Conservation (phyloP, 768 basidiomycete species). For the Macrolepiota fuliginosa region DNA sequence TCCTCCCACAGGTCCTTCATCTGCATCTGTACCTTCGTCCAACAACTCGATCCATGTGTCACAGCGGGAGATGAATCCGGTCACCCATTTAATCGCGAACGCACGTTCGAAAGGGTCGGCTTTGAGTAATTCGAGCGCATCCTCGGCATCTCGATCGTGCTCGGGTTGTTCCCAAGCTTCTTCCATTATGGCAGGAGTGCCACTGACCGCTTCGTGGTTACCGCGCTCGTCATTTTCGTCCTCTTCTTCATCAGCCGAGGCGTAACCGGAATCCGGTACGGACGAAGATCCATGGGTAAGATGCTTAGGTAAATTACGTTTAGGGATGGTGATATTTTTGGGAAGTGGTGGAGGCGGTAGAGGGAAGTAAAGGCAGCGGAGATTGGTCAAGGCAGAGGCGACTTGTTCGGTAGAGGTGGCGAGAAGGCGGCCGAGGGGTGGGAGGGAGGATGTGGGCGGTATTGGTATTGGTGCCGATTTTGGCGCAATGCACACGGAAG, state of each 20-base stretch:
- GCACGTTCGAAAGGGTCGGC: constrained; percentile 65
- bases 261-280: constrained; percentile 76
- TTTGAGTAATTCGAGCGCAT: constrained; percentile 45
- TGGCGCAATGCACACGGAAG: background rate
- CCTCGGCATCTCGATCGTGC: constrained; percentile 19
- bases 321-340: constrained; percentile 26
- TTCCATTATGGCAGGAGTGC: constrained; percentile 1
- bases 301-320: constrained; percentile 23
- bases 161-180: constrained; percentile 15
- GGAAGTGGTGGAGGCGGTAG: constrained; percentile 24
- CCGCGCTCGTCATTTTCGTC: constrained; percentile 40
- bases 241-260: constrained; percentile 66
- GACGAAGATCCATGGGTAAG: constrained; percentile 35
- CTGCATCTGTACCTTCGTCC: background rate
- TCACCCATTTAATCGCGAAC: constrained; percentile 74
- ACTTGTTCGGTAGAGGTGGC: constrained; percentile 36
- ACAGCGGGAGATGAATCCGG: constrained; percentile 61
- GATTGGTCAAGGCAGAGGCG: constrained; percentile 39
- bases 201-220: background rate
- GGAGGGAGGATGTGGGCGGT: constrained; percentile 54
- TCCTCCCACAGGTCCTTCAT: background rate
- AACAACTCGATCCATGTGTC: constrained; percentile 44
- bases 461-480: constrained; percentile 16
- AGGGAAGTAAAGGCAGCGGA: constrained; percentile 46
- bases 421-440: constrained; percentile 48